Conservation (phyloP, 169 alveolate species). For the Eimeria necatrix region DNA sequence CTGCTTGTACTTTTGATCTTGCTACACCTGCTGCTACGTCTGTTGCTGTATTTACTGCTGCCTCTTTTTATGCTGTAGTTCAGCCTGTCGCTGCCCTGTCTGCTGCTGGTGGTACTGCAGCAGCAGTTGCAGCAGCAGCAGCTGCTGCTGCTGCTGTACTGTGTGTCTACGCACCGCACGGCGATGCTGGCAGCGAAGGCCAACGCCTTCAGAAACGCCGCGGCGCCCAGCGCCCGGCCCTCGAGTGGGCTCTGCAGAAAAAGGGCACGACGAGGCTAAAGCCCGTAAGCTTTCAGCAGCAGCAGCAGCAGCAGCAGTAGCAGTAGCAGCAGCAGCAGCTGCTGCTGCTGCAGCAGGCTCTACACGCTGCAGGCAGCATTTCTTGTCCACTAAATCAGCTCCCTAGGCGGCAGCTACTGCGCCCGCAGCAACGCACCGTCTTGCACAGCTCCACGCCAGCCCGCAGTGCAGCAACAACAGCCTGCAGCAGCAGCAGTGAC, state of each 20-base stretch:
- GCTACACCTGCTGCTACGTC: no score
- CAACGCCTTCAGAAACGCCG: not conserved
- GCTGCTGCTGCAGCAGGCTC: not conserved
- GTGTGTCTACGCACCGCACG: not conserved
- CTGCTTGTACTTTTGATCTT: no score
- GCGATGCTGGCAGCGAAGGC: not conserved
- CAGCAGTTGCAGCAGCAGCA: not conserved
- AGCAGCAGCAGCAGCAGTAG: not conserved
- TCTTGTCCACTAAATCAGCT: no score
- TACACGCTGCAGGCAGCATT: no score
- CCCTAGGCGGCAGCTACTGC: no score
- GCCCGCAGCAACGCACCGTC: not conserved
- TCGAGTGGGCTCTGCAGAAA: not conserved
- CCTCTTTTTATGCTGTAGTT: no score
- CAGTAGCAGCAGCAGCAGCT: not conserved
- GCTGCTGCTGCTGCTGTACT: not conserved
- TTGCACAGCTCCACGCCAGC: not conserved
- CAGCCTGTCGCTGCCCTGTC: not conserved
- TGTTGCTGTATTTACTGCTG: no score
- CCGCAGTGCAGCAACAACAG: not conserved
- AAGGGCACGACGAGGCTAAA: not conserved
- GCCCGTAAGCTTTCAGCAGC: not conserved
- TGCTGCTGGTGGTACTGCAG: not conserved
- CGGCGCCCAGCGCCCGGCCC: not conserved
- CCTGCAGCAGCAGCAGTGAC: not conserved